Evolutionary conservation across 176 grass and related monocot genomes (phyloP).

Genomic region (Lolium multiflorum): DNA sequence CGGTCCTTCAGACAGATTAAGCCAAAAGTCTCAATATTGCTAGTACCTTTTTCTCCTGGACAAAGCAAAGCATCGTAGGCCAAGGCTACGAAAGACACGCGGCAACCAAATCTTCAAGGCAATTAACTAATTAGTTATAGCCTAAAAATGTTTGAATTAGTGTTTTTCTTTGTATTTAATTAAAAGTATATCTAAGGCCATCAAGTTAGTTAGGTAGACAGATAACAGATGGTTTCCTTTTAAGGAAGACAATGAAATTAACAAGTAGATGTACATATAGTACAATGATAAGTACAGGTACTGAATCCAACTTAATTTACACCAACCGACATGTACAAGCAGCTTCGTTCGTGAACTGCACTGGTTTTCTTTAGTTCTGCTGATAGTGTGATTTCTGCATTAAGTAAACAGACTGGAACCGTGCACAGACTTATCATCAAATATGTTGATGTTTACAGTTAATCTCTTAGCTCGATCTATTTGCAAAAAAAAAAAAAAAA

Average conservation of each 20-base stretch:
- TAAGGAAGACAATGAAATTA: neutral
- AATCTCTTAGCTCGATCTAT: too few species aligned
- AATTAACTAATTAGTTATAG: neutral
- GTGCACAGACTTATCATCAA: neutral
- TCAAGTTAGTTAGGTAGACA: neutral
- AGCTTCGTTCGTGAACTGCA: neutral
- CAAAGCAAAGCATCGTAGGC: neutral
- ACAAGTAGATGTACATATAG: neutral
- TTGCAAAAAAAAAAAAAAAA: too few species aligned
- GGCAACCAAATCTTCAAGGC: neutral
- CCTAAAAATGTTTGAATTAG: neutral
- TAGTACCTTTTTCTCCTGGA: neutral
- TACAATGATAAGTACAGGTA: neutral
- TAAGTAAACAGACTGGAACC: neutral
- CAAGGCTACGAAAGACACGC: neutral
- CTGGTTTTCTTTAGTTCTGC: neutral
- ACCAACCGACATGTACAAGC: neutral
- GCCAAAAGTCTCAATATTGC: neutral
- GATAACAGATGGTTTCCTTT: neutral
- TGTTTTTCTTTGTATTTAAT: neutral
- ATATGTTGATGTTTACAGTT: neutral
- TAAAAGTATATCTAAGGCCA: neutral
- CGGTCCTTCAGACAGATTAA: slow-evolving; percentile 10
- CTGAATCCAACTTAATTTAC: neutral
- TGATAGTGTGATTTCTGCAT: neutral